Conservation (phyloP, 345 rosid species). For the Eucalyptus erythrocorys region DNA sequence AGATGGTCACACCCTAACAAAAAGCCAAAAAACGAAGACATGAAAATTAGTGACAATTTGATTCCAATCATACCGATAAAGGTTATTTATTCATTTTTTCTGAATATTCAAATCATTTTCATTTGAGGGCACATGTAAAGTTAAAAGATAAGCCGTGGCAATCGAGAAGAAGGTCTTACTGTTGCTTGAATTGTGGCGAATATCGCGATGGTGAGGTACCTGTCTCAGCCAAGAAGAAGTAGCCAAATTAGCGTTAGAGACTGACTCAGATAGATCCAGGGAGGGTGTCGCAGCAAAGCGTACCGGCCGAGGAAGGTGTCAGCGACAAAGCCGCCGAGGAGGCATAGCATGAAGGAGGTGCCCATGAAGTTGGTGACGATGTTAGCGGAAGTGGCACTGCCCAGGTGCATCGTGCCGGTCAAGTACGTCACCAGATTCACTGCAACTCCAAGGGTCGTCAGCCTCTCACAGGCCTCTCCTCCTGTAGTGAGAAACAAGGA, state of each 20-base stretch:
- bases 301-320: slow-evolving; percentile 98
- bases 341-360: slow-evolving; percentile 91
- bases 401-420: slow-evolving; percentile 85
- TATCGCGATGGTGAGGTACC: slow-evolving; percentile 9
- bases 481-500: slow-evolving; percentile 14
- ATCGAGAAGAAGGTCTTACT: not conserved
- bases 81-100: not conserved
- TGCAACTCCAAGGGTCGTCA: slow-evolving; percentile 88
- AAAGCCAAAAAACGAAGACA: not conserved
- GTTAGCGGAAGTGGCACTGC: slow-evolving; percentile 83
- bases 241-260: not conserved
- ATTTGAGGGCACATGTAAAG: not conserved
- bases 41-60: not conserved
- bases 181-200: slow-evolving; percentile 7
- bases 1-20: slow-evolving; percentile 54
- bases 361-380: slow-evolving; percentile 88
- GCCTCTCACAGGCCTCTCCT: slow-evolving; percentile 73
- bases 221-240: not conserved
- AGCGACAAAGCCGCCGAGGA: slow-evolving; percentile 87
- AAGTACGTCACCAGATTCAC: slow-evolving; percentile 89
- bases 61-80: not conserved
- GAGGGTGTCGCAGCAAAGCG: not conserved
- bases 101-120: not conserved
- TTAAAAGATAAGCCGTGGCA: not conserved
- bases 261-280: not conserved